A percentile compares a stretch with the other conserved stretches of the same genome.
Conservation (phyloP, 805 yeast genomes). For the Vanderwaltozyma tropicalis region DNA sequence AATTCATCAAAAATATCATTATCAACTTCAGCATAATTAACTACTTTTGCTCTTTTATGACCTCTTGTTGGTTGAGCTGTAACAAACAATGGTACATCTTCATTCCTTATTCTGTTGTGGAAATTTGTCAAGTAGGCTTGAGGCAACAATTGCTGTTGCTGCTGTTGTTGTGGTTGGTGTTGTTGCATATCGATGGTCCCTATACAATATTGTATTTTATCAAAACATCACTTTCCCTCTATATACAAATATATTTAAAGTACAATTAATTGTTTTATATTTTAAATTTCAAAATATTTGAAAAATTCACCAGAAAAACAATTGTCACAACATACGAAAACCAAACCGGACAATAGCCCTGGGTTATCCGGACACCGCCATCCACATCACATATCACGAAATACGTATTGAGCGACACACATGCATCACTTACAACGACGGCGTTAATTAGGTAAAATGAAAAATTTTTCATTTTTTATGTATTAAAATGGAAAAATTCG, state of each 20-base stretch:
- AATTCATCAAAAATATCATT: conserved; percentile 46
- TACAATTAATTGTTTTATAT: no score
- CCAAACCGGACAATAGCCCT: no score
- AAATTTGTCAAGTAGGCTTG: conserved; percentile 77
- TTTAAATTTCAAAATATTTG: no score
- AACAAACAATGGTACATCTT: conserved; percentile 60
- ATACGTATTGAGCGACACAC: neutral
- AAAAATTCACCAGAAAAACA: no score
- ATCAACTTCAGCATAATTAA: conserved; percentile 79
- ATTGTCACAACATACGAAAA: no score
- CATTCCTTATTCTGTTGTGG: conserved; percentile 59
- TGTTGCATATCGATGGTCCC: neutral
- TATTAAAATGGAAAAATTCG: neutral
- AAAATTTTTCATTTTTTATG: neutral
- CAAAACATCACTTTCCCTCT: neutral
- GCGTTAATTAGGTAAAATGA: neutral
- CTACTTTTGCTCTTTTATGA: conserved; percentile 62
- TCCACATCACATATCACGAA: neutral
- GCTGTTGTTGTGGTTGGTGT: conserved; percentile 3
- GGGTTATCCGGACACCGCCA: no score
- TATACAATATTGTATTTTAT: neutral
- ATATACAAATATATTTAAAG: no score
- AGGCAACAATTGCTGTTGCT: conserved; percentile 33
- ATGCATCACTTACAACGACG: neutral
- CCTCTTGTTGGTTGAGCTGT: conserved; percentile 69